These are phyloP conservation scores for Pleoardoris graminearum DNA, from an alignment of 2,329 filamentous ascomycete genomes.

Conservation along the genomic window DNA sequence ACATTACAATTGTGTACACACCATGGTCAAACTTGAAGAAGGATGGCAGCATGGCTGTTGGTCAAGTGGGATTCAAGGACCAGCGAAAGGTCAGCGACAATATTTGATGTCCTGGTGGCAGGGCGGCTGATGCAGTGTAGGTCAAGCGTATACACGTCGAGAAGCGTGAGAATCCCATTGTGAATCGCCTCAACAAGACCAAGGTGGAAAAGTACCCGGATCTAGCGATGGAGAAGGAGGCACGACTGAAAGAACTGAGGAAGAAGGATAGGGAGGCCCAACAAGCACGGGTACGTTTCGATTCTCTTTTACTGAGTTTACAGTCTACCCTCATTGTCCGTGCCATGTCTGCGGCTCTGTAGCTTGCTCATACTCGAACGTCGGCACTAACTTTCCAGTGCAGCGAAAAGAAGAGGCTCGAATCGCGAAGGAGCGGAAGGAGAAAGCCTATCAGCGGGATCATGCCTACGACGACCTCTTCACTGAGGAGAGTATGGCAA, in stretches of 20 bases:
- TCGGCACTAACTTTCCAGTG: neutral
- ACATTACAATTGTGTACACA: constrained; percentile 94
- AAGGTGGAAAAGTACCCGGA: constrained; percentile 87
- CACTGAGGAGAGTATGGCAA: constrained; percentile 76
- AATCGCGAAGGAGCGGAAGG: constrained; percentile 76
- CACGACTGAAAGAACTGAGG: constrained; percentile 70
- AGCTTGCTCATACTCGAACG: neutral
- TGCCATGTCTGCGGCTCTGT: neutral
- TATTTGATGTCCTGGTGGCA: neutral
- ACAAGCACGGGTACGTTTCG: constrained; percentile 61
- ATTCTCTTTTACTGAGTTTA: neutral
- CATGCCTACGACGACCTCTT: constrained; percentile 96
- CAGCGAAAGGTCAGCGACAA: constrained; percentile 62
- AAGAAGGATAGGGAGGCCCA: constrained; percentile 68
- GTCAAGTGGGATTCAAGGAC: constrained; percentile 95
- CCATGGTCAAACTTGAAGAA: constrained; percentile 97
- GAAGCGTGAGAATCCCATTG: constrained; percentile 81
- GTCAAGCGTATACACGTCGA: constrained; percentile 82
- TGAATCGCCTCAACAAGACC: constrained; percentile 99
- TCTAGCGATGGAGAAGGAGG: constrained; percentile 78
- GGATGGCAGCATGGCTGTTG: constrained; percentile 91
- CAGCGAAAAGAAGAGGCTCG: constrained; percentile 77
- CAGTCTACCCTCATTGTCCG: neutral
- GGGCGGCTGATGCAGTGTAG: constrained; percentile 38
- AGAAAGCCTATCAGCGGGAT: constrained; percentile 94